Base-by-base conservation (phyloP, 139 green algal species). In the Nannochloris sp. region DNA sequence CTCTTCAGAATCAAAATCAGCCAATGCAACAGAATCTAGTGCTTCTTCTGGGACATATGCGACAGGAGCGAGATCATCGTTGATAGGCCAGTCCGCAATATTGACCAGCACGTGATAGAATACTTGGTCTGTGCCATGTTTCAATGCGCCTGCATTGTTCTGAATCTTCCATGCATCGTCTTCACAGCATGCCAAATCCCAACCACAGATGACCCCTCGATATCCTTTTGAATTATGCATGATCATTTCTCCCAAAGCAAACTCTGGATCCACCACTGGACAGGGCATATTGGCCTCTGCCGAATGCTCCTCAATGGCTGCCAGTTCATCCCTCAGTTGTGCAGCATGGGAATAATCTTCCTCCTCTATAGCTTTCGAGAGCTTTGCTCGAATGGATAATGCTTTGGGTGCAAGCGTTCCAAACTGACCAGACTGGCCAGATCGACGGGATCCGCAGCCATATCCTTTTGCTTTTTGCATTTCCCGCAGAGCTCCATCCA, bases 101-200 rank as follows among this genome's bases (percentile, higher is more conserved):
- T 95, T 87, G 43, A 92, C 85, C 40, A 95, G 59, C 58, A 91
- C 37, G 59, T 87, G 76, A n/a, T 80, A 81, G 25, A 69, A 80
- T 25, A 66, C 49, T 55, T 83, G 74, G 20, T 57, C 40, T 14
- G 55, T 14, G 2, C 62, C 69, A 30, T 64, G 9, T 17, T 29
- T 33, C 29, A 68, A 43, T 17, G 14, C 16, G 6, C 30, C 48
- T 43, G 79, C 51, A 17, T 70, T 58, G 2, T 68, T 67, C 9
- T 45, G 59, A 28, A 31, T 33, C 49, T 79, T 65, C 87, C 87
- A 95, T 6, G 81, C 77, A 17, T 81, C 59, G 49, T 62, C 66
- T 68, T 95, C 88, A 66, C 85, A 91, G 70, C 87, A 95, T 12
- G 44, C 49, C 1, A 75, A 51, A 63, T 95, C 87, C 83, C 83